Evolutionary conservation across 805 yeast genomes (phyloP), one percentile per base, ranked within the genome.

Genomic region (Myxozyma kluyveri): DNA sequence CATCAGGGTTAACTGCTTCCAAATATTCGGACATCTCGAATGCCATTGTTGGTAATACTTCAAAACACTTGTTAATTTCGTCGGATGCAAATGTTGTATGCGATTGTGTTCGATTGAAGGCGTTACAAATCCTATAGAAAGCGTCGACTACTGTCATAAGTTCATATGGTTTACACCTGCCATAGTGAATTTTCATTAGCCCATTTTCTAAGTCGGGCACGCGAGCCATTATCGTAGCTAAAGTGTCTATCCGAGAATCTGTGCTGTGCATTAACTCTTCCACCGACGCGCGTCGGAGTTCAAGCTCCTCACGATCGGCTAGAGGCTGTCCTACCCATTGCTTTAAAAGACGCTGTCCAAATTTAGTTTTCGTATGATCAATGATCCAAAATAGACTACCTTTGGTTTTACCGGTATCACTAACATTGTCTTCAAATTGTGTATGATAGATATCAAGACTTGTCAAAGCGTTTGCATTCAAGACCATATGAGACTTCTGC

Each of bases 321-420:
- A 90, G 72, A 1, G 99, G 99, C 54, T 76, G 73, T 1, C 81
- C 73, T 0, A 90, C 69, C 99, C 99, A 93, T 35, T 77, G 71
- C 26, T 75, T 73, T 12, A 93, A 66, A 52, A 80, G 61, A 48
- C 96, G 69, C 41, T 74, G 76, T 0, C 99, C 99, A 67, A 84
- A 84, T 26, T 76, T 73, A 0, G 98, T 87, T 31, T 80, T 70
- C 0, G 98, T 87, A 59, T 85, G 89, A 65, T 91, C 86, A 54
- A 93, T 61, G 1, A 88, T 71, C 89, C 95, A 87, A 14, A 86
- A 65, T 12, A 91, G 69, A 0, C 96, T 81, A 0, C 97, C 98
- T 29, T 74, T 69, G 6, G 72, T 72, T 3, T 74, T 69, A 14
- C 33, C 14, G 12, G 33, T 29, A 14, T 29, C 33, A 29, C 33